phyloP scores from a whole-genome alignment of 345 rosid species.

The Pugionium dolabratum region DNA sequence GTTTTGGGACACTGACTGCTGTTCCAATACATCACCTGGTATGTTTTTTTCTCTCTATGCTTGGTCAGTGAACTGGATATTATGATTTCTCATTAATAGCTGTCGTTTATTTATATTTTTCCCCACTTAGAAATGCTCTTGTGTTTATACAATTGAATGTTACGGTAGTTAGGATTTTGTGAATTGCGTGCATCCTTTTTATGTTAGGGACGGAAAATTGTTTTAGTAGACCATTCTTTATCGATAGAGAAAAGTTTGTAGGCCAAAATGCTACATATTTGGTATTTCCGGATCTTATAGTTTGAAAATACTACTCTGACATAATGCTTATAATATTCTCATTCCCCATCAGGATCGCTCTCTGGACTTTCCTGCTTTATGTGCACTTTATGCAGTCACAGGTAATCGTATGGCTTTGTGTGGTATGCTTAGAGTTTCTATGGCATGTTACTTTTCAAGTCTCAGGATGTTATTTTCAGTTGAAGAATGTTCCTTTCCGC shows the following conservation, averaged over 20 bases:
- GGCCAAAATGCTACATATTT: background rate
- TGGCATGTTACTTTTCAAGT: slow-evolving; percentile 16
- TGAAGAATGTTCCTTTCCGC: slow-evolving; percentile 16
- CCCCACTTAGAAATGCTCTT: background rate
- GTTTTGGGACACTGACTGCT: slow-evolving; percentile 93
- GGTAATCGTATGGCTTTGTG: slow-evolving; percentile 50
- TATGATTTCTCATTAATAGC: slow-evolving; percentile 9
- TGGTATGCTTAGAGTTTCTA: slow-evolving; percentile 19
- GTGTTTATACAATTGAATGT: slow-evolving; percentile 4
- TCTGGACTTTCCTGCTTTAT: slow-evolving; percentile 76
- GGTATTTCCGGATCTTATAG: slow-evolving; percentile 9
- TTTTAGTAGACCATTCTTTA: slow-evolving; percentile 4
- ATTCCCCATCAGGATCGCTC: slow-evolving; percentile 81
- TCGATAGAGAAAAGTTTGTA: slow-evolving; percentile 4
- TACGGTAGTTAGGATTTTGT: background rate
- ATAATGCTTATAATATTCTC: slow-evolving; percentile 32
- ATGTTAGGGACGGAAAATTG: background rate
- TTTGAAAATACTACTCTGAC: slow-evolving; percentile 13
- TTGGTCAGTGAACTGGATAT: slow-evolving; percentile 25
- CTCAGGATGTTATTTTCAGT: background rate
- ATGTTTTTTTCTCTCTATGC: slow-evolving; percentile 37
- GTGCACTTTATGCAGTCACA: slow-evolving; percentile 96
- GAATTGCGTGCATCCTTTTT: slow-evolving; percentile 7
- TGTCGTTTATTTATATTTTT: background rate
- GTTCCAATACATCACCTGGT: slow-evolving; percentile 99